A percentile compares a stretch with the other conserved stretches of the same genome.
phyloP scores from a whole-genome alignment of 2,329 filamentous ascomycete genomes.

The Botrytis cinerea region DNA sequence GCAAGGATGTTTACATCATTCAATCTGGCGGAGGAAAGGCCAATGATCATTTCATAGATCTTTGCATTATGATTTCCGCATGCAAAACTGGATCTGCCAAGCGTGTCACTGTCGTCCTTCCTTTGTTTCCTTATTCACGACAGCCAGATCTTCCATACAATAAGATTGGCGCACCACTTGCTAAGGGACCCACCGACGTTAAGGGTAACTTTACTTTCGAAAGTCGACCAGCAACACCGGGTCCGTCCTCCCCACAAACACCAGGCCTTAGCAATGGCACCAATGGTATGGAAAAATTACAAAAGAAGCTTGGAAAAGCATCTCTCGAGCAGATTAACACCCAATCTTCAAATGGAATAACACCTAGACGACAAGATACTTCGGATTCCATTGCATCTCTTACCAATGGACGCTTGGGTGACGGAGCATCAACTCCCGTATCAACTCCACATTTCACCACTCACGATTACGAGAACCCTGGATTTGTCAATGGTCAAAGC shows the following conservation, averaged over 20 bases:
- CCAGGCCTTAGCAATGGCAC: constrained; percentile 52
- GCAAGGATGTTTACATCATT: constrained; percentile 98
- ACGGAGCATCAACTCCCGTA: constrained; percentile 34
- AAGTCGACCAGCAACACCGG: constrained; percentile 84
- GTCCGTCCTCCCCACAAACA: constrained; percentile 68
- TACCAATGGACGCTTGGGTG: constrained; percentile 35
- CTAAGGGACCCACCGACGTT: constrained; percentile 59
- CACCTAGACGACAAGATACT: constrained; percentile 43
- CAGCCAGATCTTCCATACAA: constrained; percentile 97
- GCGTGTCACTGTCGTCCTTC: constrained; percentile 89
- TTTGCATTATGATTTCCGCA: constrained; percentile 97
- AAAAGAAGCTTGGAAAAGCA: constrained; percentile 72
- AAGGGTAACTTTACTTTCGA: constrained; percentile 81
- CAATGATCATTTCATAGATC: constrained; percentile 95
- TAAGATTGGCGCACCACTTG: constrained; percentile 86
- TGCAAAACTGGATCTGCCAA: constrained; percentile 94
- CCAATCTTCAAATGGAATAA: constrained; percentile 42
- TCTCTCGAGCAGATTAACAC: constrained; percentile 58
- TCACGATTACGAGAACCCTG: constrained; percentile 64
- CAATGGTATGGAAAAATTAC: constrained; percentile 69
- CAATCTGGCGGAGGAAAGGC: constrained; percentile 90
- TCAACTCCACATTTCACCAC: constrained; percentile 51
- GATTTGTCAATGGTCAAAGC: constrained; percentile 51
- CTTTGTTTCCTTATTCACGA: constrained; percentile 93
- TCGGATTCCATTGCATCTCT: constrained; percentile 45